Evolutionary conservation across 495 filamentous ascomycete genomes (phyloP), one percentile per base, ranked within the genome.

Genomic region (Aspergillus carlsbadensis): DNA sequence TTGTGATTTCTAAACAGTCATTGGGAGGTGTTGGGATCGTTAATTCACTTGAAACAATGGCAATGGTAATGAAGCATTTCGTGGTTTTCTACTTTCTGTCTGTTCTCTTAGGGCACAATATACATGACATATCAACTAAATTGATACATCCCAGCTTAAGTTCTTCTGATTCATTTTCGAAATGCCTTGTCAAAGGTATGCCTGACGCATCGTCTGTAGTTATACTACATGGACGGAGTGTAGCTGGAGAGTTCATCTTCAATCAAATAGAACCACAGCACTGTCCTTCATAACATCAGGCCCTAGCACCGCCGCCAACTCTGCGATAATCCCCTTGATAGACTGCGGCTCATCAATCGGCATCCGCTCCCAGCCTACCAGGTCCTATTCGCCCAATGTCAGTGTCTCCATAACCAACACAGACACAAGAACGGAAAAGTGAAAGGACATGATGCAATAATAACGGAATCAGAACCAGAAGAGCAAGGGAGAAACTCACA

Each of bases 261-360:
- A 76, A 44, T 73, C 70, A 55, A 79, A 74, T 31, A 79, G 57
- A 26, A 77, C 74, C 26, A 76, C 74, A 0, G 71, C 76, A 48
- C 72, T 80, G 48, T 84, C 70, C 31, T 68, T 70, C 36, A 87
- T 80, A 43, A 91, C 61, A 6, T 85, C 84, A 7, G 83, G 81
- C 2, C 93, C 93, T 37, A 96, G 71, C 4, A 79, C 84, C 6
- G 93, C 89, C 8, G 88, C 87, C 34, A 96, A 70, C 64, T 96
- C 90, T 6, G 83, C 89, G 39, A 94, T 71, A 36, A 84, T 77
- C 0, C 83, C 84, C 68, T 89, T 91, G 24, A 90, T 59, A 0
- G 76, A 74, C 22, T 72, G 69, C 5, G 77, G 65, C 54, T 84
- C 73, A 13, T 68, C 66, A 10, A 88, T 70, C 11, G 75, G 60